These are phyloP conservation scores for Schizochytrium sp. DNA, from an alignment of 108 stramenopile genomes.

Conservation along the genomic window DNA sequence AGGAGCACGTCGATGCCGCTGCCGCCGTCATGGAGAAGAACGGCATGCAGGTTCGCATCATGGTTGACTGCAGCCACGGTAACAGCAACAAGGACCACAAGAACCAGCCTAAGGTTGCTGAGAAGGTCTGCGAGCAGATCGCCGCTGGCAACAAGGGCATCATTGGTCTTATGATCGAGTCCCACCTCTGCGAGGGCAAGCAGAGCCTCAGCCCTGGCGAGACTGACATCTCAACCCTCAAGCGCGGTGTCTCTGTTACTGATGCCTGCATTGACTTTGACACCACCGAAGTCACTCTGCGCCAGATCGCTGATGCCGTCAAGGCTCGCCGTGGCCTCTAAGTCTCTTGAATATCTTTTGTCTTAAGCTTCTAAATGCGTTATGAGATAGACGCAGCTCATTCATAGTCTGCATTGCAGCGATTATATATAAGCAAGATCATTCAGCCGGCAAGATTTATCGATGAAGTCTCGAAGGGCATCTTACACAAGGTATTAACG, in stretches of 20 bases:
- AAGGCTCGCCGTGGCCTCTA: constrained; percentile 47
- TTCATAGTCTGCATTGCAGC: too few species aligned
- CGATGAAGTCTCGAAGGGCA: too few species aligned
- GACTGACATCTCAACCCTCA: not conserved
- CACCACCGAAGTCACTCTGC: constrained; percentile 22
- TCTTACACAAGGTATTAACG: too few species aligned
- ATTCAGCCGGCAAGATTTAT: too few species aligned
- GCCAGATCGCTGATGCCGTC: constrained; percentile 32
- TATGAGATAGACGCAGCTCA: too few species aligned
- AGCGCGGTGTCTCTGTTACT: constrained; percentile 39
- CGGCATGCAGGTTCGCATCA: constrained; percentile 27
- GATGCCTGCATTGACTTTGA: constrained; percentile 51
- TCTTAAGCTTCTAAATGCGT: too few species aligned
- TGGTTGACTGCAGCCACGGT: constrained; percentile 60
- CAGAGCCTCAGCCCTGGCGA: not conserved
- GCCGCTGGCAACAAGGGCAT: constrained; percentile 43
- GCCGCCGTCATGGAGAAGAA: constrained; percentile 2
- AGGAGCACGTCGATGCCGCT: not conserved
- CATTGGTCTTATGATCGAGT: constrained; percentile 57
- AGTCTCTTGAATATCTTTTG: not conserved
- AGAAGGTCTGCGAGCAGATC: constrained; percentile 42
- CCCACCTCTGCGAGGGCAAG: constrained; percentile 38
- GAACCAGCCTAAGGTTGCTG: constrained; percentile 51
- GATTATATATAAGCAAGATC: too few species aligned
- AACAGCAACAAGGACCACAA: constrained; percentile 47